These are phyloP conservation scores for Aureobasidium subglaciale DNA, from an alignment of 2,329 filamentous ascomycete genomes.

Conservation along the genomic window DNA sequence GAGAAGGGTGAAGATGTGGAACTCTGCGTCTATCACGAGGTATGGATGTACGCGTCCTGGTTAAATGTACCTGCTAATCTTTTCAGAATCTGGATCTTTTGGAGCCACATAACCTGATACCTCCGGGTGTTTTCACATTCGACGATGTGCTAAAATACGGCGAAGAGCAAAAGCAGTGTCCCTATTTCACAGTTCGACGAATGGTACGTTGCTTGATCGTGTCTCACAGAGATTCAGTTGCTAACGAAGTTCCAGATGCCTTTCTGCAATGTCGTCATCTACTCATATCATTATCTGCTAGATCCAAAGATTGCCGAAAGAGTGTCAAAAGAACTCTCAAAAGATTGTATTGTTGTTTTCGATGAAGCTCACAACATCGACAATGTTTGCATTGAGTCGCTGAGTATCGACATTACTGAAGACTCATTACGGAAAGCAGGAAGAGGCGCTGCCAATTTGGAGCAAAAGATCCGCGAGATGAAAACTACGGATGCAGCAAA, in stretches of 20 bases:
- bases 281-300: constrained; percentile 96
- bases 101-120: constrained; percentile 89
- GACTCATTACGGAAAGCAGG: constrained; percentile 89
- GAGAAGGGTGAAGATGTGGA: constrained; percentile 91
- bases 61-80: neutral
- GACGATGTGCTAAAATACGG: constrained; percentile 84
- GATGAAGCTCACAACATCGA: constrained; percentile 99
- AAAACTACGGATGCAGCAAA: constrained; percentile 92
- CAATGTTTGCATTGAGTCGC: constrained; percentile 96
- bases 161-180: constrained; percentile 92
- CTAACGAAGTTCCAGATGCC: constrained; percentile 55
- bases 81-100: constrained; percentile 75
- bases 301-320: constrained; percentile 97
- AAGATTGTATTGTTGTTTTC: constrained; percentile 97
- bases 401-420: constrained; percentile 94
- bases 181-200: constrained; percentile 88
- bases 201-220: constrained; percentile 49
- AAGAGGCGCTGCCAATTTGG: constrained; percentile 81
- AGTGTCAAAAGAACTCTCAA: constrained; percentile 90
- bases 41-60: constrained; percentile 26
- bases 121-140: constrained; percentile 91
- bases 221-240: neutral
- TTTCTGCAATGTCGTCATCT: constrained; percentile 98
- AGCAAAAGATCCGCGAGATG: constrained; percentile 88
- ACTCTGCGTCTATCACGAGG: constrained; percentile 87